Evolutionary conservation across 2,329 filamentous ascomycete genomes (phyloP).

Genomic region (Capronia coronata): DNA sequence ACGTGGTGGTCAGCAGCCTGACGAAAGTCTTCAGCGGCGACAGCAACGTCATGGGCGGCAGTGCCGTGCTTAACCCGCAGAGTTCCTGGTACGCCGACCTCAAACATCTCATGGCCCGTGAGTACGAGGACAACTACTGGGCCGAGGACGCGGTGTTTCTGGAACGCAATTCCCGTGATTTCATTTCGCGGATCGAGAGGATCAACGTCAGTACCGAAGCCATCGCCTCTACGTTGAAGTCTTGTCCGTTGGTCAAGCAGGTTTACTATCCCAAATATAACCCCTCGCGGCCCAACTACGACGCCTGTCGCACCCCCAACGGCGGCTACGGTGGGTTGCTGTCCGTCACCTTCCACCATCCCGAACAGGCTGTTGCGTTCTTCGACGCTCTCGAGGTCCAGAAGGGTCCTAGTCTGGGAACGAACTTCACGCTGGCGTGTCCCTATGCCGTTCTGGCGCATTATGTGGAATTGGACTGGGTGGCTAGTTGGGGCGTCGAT

Average conservation of each 20-base stretch:
- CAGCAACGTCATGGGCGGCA: constrained; percentile 96
- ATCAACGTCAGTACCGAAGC: constrained; percentile 81
- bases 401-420: constrained; percentile 91
- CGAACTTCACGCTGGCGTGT: constrained; percentile 87
- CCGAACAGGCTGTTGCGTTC: constrained; percentile 67
- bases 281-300: constrained; percentile 64
- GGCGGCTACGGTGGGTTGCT: constrained; percentile 88
- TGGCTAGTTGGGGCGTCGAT: constrained; percentile 69
- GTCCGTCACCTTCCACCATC: constrained; percentile 70
- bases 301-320: constrained; percentile 63
- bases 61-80: constrained; percentile 58
- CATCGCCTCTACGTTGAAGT: constrained; percentile 65
- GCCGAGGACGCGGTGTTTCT: constrained; percentile 89
- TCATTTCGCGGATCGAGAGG: constrained; percentile 70
- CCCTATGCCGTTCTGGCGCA: constrained; percentile 91
- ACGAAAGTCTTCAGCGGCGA: constrained; percentile 98
- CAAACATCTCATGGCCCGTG: constrained; percentile 57
- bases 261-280: constrained; percentile 84
- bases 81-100: constrained; percentile 59
- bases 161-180: constrained; percentile 93
- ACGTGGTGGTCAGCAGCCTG: constrained; percentile 87
- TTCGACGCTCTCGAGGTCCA: constrained; percentile 80
- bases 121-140: constrained; percentile 90
- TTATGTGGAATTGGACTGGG: constrained; percentile 87
- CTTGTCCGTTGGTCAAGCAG: constrained; percentile 60